A percentile compares a stretch with the other conserved stretches of the same genome.
These are phyloP conservation scores for Blepharisma japonicum DNA, from an alignment of 73 alveolate genomes.

Conservation along the genomic window DNA sequence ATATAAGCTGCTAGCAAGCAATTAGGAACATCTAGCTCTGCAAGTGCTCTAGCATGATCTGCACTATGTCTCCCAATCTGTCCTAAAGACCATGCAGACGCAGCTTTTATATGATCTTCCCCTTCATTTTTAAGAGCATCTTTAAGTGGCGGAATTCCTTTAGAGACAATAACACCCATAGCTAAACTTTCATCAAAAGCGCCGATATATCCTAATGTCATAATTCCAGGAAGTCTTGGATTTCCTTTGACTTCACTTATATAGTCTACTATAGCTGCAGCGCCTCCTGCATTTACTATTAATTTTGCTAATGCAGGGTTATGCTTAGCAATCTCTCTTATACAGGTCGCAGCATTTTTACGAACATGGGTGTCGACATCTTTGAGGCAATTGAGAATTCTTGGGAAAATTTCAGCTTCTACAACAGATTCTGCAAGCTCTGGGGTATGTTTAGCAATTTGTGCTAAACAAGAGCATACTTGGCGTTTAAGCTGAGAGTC, in stretches of 20 bases:
- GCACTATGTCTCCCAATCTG: constrained; percentile 98
- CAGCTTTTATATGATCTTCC: constrained; percentile 96
- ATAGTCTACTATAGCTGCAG: constrained; percentile 94
- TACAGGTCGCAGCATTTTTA: constrained; percentile 99
- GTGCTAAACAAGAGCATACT: constrained; percentile 97
- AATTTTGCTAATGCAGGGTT: constrained; percentile 97
- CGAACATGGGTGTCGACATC: constrained; percentile 83
- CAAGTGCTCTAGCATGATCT: constrained; percentile 98
- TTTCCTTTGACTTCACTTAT: constrained; percentile 93
- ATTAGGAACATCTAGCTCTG: constrained; percentile 94
- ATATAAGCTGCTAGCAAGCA: constrained; percentile 64
- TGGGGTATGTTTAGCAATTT: constrained; percentile 98
- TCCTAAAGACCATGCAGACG: constrained; percentile 92
- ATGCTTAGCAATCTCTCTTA: constrained; percentile 98
- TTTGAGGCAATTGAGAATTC: constrained; percentile 97
- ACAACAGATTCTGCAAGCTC: constrained; percentile 98
- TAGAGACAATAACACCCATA: constrained; percentile 91
- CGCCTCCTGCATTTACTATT: constrained; percentile 99
- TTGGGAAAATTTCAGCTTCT: constrained; percentile 98
- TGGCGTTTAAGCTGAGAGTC: constrained; percentile 76
- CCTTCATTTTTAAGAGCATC: constrained; percentile 97
- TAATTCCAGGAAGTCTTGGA: constrained; percentile 95
- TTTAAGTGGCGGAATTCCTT: constrained; percentile 65
- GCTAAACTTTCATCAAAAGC: constrained; percentile 97
- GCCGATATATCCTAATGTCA: constrained; percentile 96